These are phyloP conservation scores for Cladosporium sp. DNA, from an alignment of 2,329 filamentous ascomycete genomes.

Conservation along the genomic window DNA sequence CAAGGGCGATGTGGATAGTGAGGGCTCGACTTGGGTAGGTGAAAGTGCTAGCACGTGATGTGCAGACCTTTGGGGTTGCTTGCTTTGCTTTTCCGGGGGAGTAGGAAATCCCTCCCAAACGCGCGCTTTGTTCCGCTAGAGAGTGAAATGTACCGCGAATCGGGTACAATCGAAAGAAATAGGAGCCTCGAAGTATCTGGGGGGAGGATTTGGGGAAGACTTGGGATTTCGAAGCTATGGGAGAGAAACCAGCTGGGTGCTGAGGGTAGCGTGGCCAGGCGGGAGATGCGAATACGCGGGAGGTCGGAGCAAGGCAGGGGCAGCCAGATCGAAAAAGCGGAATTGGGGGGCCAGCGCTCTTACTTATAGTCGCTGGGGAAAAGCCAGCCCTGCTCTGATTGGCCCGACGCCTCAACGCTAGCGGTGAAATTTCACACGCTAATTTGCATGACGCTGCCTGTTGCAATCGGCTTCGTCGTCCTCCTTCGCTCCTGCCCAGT, in stretches of 20 bases:
- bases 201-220: conserved; percentile 4
- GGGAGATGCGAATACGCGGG: conserved; percentile 1
- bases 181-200: conserved; percentile 1
- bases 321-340: background rate
- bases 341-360: background rate
- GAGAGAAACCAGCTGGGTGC: conserved; percentile 10
- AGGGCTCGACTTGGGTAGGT: too few species aligned
- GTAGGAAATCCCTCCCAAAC: background rate
- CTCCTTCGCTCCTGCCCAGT: too few species aligned
- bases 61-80: too few species aligned
- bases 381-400: background rate
- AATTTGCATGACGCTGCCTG: too few species aligned
- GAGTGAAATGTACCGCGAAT: conserved; percentile 7
- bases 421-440: background rate
- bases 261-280: conserved; percentile 5
- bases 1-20: too few species aligned
- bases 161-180: conserved; percentile 13
- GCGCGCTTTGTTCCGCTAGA: conserved; percentile 10
- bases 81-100: background rate
- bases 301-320: conserved; percentile 5
- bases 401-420: background rate
- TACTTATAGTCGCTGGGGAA: conserved; percentile 4
- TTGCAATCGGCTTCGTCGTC: too few species aligned
- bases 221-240: conserved; percentile 11
- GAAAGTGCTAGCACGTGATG: too few species aligned